Evolutionary conservation across 805 yeast genomes (phyloP).

Genomic region (Starmerella scarabaei): DNA sequence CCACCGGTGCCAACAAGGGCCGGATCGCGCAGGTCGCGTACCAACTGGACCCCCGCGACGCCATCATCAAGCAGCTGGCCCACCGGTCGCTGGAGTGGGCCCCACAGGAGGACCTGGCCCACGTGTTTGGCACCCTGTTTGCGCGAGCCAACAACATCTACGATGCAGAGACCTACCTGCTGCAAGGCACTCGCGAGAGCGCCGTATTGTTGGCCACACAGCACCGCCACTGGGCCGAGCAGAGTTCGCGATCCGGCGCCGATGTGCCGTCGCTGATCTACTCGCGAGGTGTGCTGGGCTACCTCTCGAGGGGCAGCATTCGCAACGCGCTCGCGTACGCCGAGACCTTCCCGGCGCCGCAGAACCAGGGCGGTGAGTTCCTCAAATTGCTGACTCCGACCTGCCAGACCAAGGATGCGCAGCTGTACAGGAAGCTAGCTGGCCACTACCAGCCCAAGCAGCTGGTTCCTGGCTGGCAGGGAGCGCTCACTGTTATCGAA

Average conservation of each 20-base stretch:
- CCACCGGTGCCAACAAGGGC: constrained; percentile 35
- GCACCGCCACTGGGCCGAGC: constrained; percentile 22
- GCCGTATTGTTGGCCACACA: constrained; percentile 36
- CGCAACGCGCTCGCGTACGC: constrained; percentile 41
- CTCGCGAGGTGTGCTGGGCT: constrained; percentile 61
- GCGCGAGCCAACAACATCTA: constrained; percentile 36
- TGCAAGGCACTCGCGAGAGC: constrained; percentile 48
- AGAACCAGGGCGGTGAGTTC: constrained; percentile 36
- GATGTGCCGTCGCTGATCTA: constrained; percentile 21
- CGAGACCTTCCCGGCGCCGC: constrained; percentile 14
- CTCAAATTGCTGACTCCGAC: constrained; percentile 52
- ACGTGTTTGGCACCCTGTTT: constrained; percentile 57
- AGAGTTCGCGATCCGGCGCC: background rate
- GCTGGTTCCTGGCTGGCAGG: constrained; percentile 27
- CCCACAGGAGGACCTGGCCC: constrained; percentile 44
- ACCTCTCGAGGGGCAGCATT: constrained; percentile 52
- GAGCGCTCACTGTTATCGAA: constrained; percentile 45
- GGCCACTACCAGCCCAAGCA: constrained; percentile 34
- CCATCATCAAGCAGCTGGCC: constrained; percentile 52
- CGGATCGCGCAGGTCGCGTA: constrained; percentile 34
- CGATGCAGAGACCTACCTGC: constrained; percentile 61
- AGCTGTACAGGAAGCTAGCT: constrained; percentile 42
- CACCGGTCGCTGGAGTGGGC: constrained; percentile 58
- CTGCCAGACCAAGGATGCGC: constrained; percentile 41
- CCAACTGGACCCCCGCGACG: constrained; percentile 39